Percentiles rank a stretch among this genome's conserved stretches.
Conservation (phyloP, 768 basidiomycete genomes). For the Lactarius indigo region DNA sequence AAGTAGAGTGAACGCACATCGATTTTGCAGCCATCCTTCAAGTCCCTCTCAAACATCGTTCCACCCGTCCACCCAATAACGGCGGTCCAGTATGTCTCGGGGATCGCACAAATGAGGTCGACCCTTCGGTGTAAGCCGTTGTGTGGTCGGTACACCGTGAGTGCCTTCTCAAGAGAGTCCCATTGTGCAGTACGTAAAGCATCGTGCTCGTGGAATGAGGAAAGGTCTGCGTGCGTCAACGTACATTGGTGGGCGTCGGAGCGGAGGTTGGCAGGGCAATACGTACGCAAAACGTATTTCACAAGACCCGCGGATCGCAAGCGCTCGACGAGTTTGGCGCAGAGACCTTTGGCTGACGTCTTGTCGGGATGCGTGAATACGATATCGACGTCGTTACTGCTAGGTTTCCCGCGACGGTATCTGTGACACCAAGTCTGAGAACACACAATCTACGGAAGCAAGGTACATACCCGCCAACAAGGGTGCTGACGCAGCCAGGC, state of each 20-base stretch:
- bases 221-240: conserved; percentile 44
- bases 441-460: not conserved
- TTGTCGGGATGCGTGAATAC: conserved; percentile 72
- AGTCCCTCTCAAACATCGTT: conserved; percentile 84
- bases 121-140: conserved; percentile 50
- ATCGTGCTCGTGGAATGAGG: conserved; percentile 55
- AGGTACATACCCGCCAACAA: conserved; percentile 68
- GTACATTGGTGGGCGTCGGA: not conserved
- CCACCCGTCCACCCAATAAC: conserved; percentile 92
- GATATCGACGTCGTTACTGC: conserved; percentile 87
- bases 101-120: conserved; percentile 79
- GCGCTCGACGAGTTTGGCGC: conserved; percentile 52
- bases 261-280: not conserved
- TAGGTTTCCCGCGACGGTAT: conserved; percentile 77
- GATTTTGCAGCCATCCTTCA: conserved; percentile 71
- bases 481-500: conserved; percentile 65
- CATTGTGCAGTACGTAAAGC: conserved; percentile 56
- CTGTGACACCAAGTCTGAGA: conserved; percentile 36
- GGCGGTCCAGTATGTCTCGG: conserved; percentile 81
- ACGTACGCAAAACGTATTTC: conserved; percentile 82
- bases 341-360: conserved; percentile 56
- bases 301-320: conserved; percentile 62
- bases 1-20: conserved; percentile 36
- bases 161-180: conserved; percentile 81
- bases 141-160: conserved; percentile 76